Conservation (phyloP, 2,329 filamentous ascomycete genomes). For the Exutisphaerella laricina region DNA sequence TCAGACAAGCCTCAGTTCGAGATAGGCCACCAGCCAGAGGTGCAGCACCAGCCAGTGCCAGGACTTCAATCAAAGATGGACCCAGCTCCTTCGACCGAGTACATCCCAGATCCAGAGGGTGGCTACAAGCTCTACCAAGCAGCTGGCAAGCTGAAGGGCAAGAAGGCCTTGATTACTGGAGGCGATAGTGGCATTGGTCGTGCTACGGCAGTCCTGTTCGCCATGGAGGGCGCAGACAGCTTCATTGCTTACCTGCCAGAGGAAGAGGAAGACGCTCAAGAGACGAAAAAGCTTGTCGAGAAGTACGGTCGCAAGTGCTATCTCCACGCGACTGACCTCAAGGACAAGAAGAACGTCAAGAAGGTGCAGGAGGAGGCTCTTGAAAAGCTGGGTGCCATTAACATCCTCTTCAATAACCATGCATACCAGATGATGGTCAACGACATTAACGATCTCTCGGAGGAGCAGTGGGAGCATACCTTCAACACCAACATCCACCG, state of each 20-base stretch:
- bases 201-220: constrained; percentile 68
- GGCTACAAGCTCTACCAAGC: constrained; percentile 66
- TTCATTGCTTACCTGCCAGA: constrained; percentile 69
- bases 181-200: constrained; percentile 76
- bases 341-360: constrained; percentile 61
- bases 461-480: constrained; percentile 75
- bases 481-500: constrained; percentile 77
- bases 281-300: constrained; percentile 67
- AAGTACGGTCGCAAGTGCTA: constrained; percentile 61
- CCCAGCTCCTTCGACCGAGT: constrained; percentile 55
- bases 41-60: constrained; percentile 49
- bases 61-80: constrained; percentile 54
- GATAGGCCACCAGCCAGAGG: constrained; percentile 20
- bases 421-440: constrained; percentile 67
- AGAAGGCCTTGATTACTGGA: constrained; percentile 73
- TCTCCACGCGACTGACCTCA: constrained; percentile 60
- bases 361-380: constrained; percentile 62
- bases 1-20: constrained; percentile 30
- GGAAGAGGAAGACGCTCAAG: constrained; percentile 69
- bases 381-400: constrained; percentile 60
- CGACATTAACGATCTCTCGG: constrained; percentile 64
- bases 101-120: constrained; percentile 63
- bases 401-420: constrained; percentile 70
- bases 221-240: constrained; percentile 71
- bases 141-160: constrained; percentile 68